Percentiles rank a stretch among this genome's conserved stretches.
phyloP scores from a whole-genome alignment of 139 green algal genomes.

The Tetraselmis striata region DNA sequence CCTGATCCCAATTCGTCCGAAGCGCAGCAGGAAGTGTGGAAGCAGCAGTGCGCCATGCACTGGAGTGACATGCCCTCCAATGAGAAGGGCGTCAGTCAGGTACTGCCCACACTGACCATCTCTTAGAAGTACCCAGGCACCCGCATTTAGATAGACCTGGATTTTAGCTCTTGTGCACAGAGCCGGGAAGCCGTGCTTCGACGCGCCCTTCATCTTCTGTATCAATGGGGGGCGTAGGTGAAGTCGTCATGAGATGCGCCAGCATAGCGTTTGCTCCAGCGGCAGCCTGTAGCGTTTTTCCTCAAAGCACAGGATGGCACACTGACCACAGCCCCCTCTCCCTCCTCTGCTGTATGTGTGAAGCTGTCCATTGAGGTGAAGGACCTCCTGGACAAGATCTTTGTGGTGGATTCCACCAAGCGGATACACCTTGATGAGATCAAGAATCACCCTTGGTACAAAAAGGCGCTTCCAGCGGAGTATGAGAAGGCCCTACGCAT shows the following conservation, averaged over 20 bases:
- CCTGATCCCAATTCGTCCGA: neutral
- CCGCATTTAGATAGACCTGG: too few species aligned
- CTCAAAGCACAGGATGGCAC: too few species aligned
- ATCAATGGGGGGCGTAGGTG: too few species aligned
- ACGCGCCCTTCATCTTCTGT: too few species aligned
- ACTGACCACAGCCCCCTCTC: too few species aligned
- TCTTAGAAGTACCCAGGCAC: too few species aligned
- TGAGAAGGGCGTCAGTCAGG: constrained; percentile 38
- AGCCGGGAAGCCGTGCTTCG: too few species aligned
- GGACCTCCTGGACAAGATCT: constrained; percentile 70
- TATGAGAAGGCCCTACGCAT: neutral
- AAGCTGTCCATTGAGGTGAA: constrained; percentile 45
- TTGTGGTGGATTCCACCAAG: constrained; percentile 61
- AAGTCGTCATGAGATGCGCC: too few species aligned
- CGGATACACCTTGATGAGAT: constrained; percentile 60
- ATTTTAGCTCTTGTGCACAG: too few species aligned
- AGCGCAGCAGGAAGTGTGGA: constrained; percentile 3
- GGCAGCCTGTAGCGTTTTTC: too few species aligned
- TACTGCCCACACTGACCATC: neutral
- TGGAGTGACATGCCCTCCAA: constrained; percentile 56
- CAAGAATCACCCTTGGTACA: constrained; percentile 54
- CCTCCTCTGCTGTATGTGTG: too few species aligned
- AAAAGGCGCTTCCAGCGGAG: neutral
- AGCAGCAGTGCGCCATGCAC: constrained; percentile 34
- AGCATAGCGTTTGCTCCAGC: too few species aligned